A percentile compares a stretch with the other conserved stretches of the same genome.
Conservation (phyloP, 140 eudicot genomes). For the Cichorium intybus region DNA sequence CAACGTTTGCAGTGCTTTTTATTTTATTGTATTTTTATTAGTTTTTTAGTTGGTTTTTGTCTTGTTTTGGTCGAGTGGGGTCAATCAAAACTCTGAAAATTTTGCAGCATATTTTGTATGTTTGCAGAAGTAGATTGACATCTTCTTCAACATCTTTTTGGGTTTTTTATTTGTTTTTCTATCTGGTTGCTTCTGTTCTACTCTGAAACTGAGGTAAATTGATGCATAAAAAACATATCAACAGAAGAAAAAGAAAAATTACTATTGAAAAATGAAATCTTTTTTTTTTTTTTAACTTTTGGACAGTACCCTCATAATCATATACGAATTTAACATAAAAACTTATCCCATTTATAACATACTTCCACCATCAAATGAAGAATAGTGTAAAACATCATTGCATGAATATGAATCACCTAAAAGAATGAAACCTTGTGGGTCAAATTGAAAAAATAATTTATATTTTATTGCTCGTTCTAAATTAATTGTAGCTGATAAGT, state of each 20-base stretch:
- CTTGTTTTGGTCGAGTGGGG: conserved; percentile 34
- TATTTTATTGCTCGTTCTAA: not conserved
- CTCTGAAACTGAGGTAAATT: not conserved
- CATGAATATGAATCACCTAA: not conserved
- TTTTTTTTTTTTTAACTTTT: not conserved
- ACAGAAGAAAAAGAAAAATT: not conserved
- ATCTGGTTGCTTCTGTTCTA: conserved; percentile 22
- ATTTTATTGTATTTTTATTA: not conserved
- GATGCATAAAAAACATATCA: conserved; percentile 4
- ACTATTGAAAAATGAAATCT: not conserved
- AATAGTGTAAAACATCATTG: not conserved
- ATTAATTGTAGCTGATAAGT: not conserved
- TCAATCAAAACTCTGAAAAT: conserved; percentile 38
- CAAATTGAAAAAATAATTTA: not conserved
- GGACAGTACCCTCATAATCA: not conserved
- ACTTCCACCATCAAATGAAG: not conserved
- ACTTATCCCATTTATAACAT: not conserved
- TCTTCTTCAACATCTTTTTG: conserved; percentile 31
- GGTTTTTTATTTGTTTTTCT: conserved; percentile 22
- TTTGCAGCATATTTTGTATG: conserved; percentile 52
- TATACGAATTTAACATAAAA: not conserved
- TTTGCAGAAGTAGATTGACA: conserved; percentile 36
- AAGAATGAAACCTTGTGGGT: not conserved
- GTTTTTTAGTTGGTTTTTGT: conserved; percentile 27
- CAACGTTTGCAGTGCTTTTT: conserved; percentile 19